Conservation (phyloP, 1,284 basidiomycete species). For the Vanrija sp. region DNA sequence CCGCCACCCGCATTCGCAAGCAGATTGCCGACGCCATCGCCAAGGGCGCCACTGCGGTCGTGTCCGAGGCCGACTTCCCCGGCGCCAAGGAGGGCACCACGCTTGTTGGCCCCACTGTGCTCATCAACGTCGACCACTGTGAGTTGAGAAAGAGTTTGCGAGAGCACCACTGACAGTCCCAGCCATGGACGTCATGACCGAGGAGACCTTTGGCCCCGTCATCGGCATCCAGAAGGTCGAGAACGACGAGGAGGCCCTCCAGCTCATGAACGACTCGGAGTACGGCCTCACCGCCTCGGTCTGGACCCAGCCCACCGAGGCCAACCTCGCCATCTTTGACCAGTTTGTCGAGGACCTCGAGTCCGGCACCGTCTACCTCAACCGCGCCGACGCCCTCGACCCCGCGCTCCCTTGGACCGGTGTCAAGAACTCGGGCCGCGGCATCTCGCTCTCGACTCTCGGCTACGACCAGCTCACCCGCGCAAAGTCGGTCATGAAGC, state of each 20-base stretch:
- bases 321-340: slow-evolving; percentile 60
- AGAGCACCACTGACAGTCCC: not conserved
- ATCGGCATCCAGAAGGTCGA: slow-evolving; percentile 82
- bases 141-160: slow-evolving; percentile 38
- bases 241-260: slow-evolving; percentile 66
- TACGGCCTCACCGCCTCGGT: slow-evolving; percentile 90
- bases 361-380: slow-evolving; percentile 85
- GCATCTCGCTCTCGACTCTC: slow-evolving; percentile 81
- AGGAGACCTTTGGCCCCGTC: slow-evolving; percentile 79
- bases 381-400: slow-evolving; percentile 84
- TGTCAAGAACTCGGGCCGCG: slow-evolving; percentile 86
- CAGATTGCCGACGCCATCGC: slow-evolving; percentile 79
- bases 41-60: slow-evolving; percentile 69
- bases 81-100: slow-evolving; percentile 68
- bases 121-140: slow-evolving; percentile 83
- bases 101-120: slow-evolving; percentile 81
- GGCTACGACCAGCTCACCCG: slow-evolving; percentile 44
- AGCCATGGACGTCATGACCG: slow-evolving; percentile 91
- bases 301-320: slow-evolving; percentile 72
- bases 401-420: slow-evolving; percentile 92
- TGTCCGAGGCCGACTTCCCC: slow-evolving; percentile 68
- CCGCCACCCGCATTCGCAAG: slow-evolving; percentile 74
- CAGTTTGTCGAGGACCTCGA: slow-evolving; percentile 69
- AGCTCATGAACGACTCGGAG: slow-evolving; percentile 91
- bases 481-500: slow-evolving; percentile 21